Percentiles rank a stretch among this genome's conserved stretches.
These are phyloP conservation scores for Rhodotorula toruloides DNA, from an alignment of 768 basidiomycete species.

Conservation along the genomic window DNA sequence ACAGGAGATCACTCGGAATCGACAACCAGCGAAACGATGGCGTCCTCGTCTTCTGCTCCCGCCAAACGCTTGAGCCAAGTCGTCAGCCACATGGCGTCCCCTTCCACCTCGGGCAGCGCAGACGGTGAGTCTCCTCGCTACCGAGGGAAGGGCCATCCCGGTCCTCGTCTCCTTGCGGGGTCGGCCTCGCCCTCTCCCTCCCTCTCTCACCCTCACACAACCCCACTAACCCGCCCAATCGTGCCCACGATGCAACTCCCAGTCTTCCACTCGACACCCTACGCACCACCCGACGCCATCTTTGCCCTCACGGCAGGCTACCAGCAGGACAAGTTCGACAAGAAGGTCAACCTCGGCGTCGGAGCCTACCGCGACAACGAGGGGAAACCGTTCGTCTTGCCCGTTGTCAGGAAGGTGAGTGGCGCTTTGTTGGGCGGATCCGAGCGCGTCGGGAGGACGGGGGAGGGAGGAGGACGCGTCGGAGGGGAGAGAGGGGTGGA, in stretches of 20 bases:
- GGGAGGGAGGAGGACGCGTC: not conserved
- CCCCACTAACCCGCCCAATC: not conserved
- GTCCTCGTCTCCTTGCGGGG: not conserved
- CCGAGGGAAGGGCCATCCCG: too few relatives aligned
- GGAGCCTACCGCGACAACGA: constrained; percentile 90
- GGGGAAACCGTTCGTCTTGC: constrained; percentile 91
- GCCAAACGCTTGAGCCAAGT: not conserved
- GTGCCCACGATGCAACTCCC: not conserved
- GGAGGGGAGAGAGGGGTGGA: not conserved
- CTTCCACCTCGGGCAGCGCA: not conserved
- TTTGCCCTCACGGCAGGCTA: constrained; percentile 76
- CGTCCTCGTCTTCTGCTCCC: not conserved
- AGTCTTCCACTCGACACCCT: constrained; percentile 20
- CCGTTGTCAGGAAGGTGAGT: constrained; percentile 74
- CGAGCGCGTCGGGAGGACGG: not conserved
- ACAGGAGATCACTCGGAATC: not conserved
- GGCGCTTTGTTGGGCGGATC: not conserved
- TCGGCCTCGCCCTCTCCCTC: not conserved
- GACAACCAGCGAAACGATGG: not conserved
- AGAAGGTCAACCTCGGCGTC: constrained; percentile 96
- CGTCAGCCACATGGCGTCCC: not conserved
- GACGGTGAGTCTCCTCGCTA: not conserved
- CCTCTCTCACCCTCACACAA: not conserved
- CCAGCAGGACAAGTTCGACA: constrained; percentile 85
- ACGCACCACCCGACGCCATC: constrained; percentile 41